phyloP scores from a whole-genome alignment of 2,329 filamentous ascomycete species.

The Verticillium zaregamsianum region DNA sequence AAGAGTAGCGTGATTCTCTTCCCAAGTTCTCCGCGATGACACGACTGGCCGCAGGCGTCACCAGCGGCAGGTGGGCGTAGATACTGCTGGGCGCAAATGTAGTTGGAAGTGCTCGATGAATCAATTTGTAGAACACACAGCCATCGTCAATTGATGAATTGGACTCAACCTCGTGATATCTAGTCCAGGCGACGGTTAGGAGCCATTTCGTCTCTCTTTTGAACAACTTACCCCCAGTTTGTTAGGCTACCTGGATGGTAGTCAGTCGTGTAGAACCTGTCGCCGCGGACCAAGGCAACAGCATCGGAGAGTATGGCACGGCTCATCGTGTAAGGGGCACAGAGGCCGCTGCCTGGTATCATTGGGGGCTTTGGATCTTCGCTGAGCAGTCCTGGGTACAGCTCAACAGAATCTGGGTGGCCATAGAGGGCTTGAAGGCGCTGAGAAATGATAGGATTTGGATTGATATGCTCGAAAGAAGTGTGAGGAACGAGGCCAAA shows the following conservation, averaged over 20 bases:
- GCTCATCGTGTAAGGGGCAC: conserved; percentile 38
- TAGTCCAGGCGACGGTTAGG: background rate
- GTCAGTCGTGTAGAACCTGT: conserved; percentile 61
- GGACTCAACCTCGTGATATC: conserved; percentile 32
- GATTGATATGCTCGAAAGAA: conserved; percentile 56
- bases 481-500: conserved; percentile 52
- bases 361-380: conserved; percentile 45
- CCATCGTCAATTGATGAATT: conserved; percentile 47
- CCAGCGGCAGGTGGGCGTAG: conserved; percentile 55
- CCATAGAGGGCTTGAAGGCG: conserved; percentile 50
- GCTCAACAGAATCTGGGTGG: conserved; percentile 56
- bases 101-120: conserved; percentile 59
- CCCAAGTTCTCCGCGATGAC: conserved; percentile 54
- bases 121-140: conserved; percentile 63
- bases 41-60: conserved; percentile 43
- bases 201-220: background rate
- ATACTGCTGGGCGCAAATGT: conserved; percentile 60
- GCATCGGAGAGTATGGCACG: conserved; percentile 59
- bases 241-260: conserved; percentile 58
- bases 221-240: conserved; percentile 54
- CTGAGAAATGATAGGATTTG: conserved; percentile 47
- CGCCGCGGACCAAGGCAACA: conserved; percentile 57
- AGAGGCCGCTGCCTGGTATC: conserved; percentile 41
- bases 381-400: conserved; percentile 47
- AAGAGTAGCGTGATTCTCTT: conserved; percentile 54